Evolutionary conservation across 2,329 filamentous ascomycete species (phyloP), one percentile per base, ranked within the genome.

Genomic region (Diaporthe sp.): DNA sequence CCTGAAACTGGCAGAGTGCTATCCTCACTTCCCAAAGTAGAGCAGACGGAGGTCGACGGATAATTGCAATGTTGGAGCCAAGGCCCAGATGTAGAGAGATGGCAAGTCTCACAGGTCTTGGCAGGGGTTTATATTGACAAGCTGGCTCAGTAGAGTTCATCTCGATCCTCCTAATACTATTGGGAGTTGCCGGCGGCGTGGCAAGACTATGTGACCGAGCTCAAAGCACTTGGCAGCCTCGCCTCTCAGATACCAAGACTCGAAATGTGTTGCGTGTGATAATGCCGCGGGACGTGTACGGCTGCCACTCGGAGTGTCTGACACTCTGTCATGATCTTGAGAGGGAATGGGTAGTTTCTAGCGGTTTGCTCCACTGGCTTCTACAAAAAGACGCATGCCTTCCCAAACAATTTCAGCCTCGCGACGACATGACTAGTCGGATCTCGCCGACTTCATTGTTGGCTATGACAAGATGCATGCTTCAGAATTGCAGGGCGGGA

Each of bases 191-290:
- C 62, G 62, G 13, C 62, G 62, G 62, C 62, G 62, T 68, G 62
- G 62, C 62, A 31, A 51, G 62, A 68, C 34, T 53, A 39, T 68
- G 62, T 68, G 46, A 37, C 62, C 62, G 62, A 53, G 62, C 62
- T 53, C 46, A 53, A 68, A 39, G 62, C 62, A 53, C 62, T 68
- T 68, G 62, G 62, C 62, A 68, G 62, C 62, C 62, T 68, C 31
- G 31, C 46, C 46, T 68, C 62, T 68, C 31, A 39, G 62, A 68
- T 68, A 68, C 62, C 62, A 68, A 68, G 62, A 68, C 62, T 53
- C 15, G 22, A 25, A 39, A 53, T 53, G 46, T 68, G 46, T 53
- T 68, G 46, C 62, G 46, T 25, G 31, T 53, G 62, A 53, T 68
- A 68, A 68, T 68, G 62, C 46, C 62, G 62, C 62, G 49, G 62